Percentiles rank a stretch among this genome's conserved stretches.
Evolutionary conservation across 352 stramenopile genomes (phyloP).

Genomic region (Pythium sukuiense): DNA sequence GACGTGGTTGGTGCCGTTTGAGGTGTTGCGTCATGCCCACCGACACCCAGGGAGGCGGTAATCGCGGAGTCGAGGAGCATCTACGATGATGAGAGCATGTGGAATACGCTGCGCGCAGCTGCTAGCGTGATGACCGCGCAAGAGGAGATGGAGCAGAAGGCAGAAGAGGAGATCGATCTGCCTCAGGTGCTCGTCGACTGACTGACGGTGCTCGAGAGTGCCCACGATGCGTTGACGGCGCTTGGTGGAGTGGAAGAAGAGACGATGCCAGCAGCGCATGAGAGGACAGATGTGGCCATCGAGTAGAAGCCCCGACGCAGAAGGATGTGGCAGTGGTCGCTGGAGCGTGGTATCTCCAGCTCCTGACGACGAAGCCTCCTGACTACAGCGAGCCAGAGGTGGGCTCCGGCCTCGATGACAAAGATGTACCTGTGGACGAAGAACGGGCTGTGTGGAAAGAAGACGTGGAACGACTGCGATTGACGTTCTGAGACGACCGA

Average conservation of each 20-base stretch:
- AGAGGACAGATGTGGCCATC: too few species aligned
- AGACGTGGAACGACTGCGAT: background rate
- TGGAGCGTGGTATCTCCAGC: too few species aligned
- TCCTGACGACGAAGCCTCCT: too few species aligned
- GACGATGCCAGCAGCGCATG: too few species aligned
- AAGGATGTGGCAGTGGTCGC: too few species aligned
- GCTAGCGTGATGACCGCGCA: background rate
- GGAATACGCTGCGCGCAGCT: background rate
- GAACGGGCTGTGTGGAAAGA: background rate
- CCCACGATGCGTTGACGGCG: background rate
- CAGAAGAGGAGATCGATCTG: background rate
- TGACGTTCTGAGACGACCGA: background rate
- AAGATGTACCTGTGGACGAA: background rate
- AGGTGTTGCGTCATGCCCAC: background rate
- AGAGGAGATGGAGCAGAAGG: background rate
- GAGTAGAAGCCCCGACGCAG: too few species aligned
- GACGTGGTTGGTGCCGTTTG: background rate
- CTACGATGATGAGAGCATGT: background rate
- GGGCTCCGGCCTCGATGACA: background rate
- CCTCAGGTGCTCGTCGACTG: background rate
- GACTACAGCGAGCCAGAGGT: background rate
- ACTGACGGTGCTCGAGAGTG: background rate
- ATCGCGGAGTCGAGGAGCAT: background rate
- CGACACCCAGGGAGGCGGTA: background rate
- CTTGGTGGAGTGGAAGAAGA: too few species aligned